A percentile compares a stretch with the other conserved stretches of the same genome.
These are phyloP conservation scores for Eucalyptus erythrocorys DNA, from an alignment of 345 rosid species.

Conservation along the genomic window DNA sequence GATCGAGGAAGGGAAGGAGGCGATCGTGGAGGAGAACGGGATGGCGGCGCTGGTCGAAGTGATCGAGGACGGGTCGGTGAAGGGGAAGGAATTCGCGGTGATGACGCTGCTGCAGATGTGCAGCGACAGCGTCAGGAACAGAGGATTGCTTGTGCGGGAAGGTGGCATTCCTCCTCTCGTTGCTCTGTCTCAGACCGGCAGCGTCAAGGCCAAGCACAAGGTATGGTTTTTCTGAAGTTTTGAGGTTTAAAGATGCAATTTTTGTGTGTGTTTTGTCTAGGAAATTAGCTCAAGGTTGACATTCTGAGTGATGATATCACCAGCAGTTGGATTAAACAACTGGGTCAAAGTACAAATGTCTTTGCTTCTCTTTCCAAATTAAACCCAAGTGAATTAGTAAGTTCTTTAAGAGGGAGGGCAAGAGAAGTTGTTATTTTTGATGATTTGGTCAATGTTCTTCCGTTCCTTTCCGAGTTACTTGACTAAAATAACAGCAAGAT, in stretches of 20 bases:
- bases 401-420: background rate
- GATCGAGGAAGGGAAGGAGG: slow-evolving; percentile 60
- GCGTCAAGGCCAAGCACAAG: slow-evolving; percentile 71
- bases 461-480: background rate
- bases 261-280: background rate
- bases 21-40: slow-evolving; percentile 85
- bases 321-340: background rate
- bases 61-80: slow-evolving; percentile 74
- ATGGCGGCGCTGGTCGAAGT: slow-evolving; percentile 86
- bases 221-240: slow-evolving; percentile 2
- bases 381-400: background rate
- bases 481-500: background rate
- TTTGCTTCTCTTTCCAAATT: background rate
- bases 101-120: slow-evolving; percentile 77
- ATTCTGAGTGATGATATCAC: background rate
- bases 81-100: slow-evolving; percentile 88
- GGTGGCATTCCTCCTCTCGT: slow-evolving; percentile 98
- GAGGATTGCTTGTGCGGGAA: slow-evolving; percentile 89
- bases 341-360: background rate
- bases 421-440: background rate
- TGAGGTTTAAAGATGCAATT: background rate
- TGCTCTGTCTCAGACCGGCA: slow-evolving; percentile 78
- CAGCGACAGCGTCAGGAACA: slow-evolving; percentile 56
- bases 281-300: background rate
- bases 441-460: background rate